These are phyloP conservation scores for Fusarium marasasianum DNA, from an alignment of 2,329 filamentous ascomycete genomes.

Conservation along the genomic window DNA sequence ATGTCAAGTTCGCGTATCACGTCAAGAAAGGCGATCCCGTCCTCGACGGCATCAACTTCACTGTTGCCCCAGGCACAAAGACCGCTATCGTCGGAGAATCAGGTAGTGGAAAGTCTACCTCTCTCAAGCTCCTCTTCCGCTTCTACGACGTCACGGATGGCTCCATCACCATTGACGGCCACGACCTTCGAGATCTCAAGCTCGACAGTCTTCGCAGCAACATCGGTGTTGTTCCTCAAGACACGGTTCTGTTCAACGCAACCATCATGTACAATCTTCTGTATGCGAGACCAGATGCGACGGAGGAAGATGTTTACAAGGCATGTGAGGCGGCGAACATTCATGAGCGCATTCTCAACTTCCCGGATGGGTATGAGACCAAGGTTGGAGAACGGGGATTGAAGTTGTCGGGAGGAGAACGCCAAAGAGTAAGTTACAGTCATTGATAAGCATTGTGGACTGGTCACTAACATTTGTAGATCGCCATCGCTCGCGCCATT, in stretches of 20 bases:
- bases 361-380: constrained; percentile 63
- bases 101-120: constrained; percentile 60
- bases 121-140: constrained; percentile 59
- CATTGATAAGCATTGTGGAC: rapidly evolving
- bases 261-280: constrained; percentile 65
- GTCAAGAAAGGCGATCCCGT: constrained; percentile 49
- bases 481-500: constrained; percentile 71
- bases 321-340: constrained; percentile 64
- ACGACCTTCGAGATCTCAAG: constrained; percentile 55
- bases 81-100: constrained; percentile 58
- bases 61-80: constrained; percentile 54
- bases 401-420: constrained; percentile 67
- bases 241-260: constrained; percentile 61
- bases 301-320: constrained; percentile 59
- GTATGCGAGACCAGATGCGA: constrained; percentile 60
- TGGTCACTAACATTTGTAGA: constrained; percentile 32
- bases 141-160: constrained; percentile 61
- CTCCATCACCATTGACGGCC: constrained; percentile 57
- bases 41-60: constrained; percentile 54
- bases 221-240: constrained; percentile 58
- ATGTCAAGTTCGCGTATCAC: constrained; percentile 57
- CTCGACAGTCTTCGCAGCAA: constrained; percentile 51
- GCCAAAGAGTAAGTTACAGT: constrained; percentile 58
- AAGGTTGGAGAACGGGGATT: constrained; percentile 63
- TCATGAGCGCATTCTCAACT: constrained; percentile 63